Evolutionary conservation across 148 eudicot genomes (phyloP), one percentile per base, ranked within the genome.

Genomic region (Spergularia marina): DNA sequence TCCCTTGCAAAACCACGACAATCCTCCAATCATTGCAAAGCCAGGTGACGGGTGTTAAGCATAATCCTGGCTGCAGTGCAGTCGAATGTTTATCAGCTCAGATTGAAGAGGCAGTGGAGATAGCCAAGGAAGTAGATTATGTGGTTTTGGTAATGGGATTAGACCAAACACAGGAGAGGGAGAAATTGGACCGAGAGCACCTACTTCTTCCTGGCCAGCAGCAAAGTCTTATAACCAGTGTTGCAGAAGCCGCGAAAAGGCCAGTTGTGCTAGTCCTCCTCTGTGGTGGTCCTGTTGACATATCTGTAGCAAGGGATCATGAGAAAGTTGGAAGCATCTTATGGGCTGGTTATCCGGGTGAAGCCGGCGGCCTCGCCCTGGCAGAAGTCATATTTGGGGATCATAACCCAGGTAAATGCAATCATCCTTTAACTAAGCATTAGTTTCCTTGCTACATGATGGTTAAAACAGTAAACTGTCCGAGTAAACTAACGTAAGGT

Each of bases 321-420:
- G 47, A 44, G 15, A 82, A 86, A 66, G 86, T 89, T 17, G 88
- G 84, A 17, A 79, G 89, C 84, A 87, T 89, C 49, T 66, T 89
- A 61, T 89, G 93, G 93, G 86, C 82, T 65, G 93, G 93, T 41
- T 89, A 82, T 79, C 93, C 93, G 4, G 91, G 93, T 74, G 84
- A 89, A 83, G 85, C 84, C 41, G 91, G 89, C 41, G 91, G 87
- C 34, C 80, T 82, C 53, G 91, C 93, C 65, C 58, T 87, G 12
- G 86, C 89, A 13, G 82, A 89, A 74, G 79, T 87, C 71, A 71
- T 85, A 30, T 89, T 87, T 62, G 93, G 93, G 65, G 80, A 82
- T 52, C 82, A 82, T 68, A 89, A 89, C 76, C 91, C 93, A 70
- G 83, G 93, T 89, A 23, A 81, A 75, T 53, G 41, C 49, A 44